Conservation (phyloP, 2,329 filamentous ascomycete genomes). For the Penicillium sp. region DNA sequence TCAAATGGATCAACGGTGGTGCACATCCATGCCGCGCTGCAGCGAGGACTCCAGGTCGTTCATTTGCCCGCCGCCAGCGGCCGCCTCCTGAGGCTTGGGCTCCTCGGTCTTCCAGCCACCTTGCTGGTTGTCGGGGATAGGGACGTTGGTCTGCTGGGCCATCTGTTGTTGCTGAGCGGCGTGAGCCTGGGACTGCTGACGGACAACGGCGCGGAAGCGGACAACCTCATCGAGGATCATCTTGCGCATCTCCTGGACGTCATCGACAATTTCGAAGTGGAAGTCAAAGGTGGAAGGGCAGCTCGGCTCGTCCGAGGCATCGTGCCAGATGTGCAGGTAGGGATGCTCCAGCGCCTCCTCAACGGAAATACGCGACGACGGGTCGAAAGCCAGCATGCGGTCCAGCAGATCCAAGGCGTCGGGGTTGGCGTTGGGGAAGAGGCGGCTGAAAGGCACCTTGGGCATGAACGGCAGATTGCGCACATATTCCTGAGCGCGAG, state of each 20-base stretch:
- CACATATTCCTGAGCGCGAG: conserved; percentile 96
- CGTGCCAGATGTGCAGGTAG: conserved; percentile 98
- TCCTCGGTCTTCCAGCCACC: conserved; percentile 61
- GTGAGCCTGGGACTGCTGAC: conserved; percentile 53
- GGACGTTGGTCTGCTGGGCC: conserved; percentile 55
- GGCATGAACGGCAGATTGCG: conserved; percentile 94
- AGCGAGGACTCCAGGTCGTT: conserved; percentile 56
- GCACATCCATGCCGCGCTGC: conserved; percentile 62
- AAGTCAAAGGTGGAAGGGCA: conserved; percentile 97
- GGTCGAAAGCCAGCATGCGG: conserved; percentile 97
- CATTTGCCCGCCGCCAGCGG: conserved; percentile 45
- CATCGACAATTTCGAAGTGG: conserved; percentile 96
- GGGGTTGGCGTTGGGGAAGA: conserved; percentile 94
- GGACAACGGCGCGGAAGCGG: conserved; percentile 72
- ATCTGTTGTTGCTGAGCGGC: conserved; percentile 46
- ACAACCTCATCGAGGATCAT: conserved; percentile 97
- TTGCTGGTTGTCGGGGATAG: conserved; percentile 65
- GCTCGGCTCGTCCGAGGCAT: conserved; percentile 90
- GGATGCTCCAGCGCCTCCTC: conserved; percentile 95
- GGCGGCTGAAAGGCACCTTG: conserved; percentile 83
- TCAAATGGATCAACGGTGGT: conserved; percentile 19
- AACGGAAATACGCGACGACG: conserved; percentile 87
- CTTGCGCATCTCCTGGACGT: conserved; percentile 90
- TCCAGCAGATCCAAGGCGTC: conserved; percentile 94
- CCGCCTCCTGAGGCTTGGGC: conserved; percentile 63